Percentiles rank a stretch among this genome's conserved stretches.
phyloP scores from a whole-genome alignment of 2,329 filamentous ascomycete species.

The Alternaria ethzedia region DNA sequence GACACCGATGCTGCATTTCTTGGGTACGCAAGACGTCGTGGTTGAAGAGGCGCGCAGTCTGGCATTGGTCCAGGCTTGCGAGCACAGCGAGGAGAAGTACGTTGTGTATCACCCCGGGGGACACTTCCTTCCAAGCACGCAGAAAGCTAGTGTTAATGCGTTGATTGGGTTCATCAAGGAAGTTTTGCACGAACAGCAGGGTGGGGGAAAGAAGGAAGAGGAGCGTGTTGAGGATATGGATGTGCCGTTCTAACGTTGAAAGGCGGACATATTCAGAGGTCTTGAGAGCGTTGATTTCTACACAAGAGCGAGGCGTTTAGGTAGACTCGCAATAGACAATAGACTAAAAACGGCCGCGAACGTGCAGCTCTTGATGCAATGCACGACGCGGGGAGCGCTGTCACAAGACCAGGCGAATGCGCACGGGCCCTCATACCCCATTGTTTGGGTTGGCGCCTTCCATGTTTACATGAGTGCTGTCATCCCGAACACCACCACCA shows the following conservation, averaged over 20 bases:
- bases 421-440: constrained; percentile 6
- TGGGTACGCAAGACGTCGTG: constrained; percentile 85
- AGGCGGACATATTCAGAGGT: not conserved
- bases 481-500: constrained; percentile 9
- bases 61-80: constrained; percentile 70
- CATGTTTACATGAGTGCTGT: constrained; percentile 15
- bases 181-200: constrained; percentile 51
- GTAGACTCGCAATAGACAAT: not conserved
- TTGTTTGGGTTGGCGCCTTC: constrained; percentile 18
- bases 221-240: constrained; percentile 72
- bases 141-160: constrained; percentile 79
- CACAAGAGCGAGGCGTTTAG: not conserved
- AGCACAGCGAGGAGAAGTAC: constrained; percentile 54
- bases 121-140: constrained; percentile 81
- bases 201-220: constrained; percentile 50
- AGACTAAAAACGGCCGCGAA: not conserved
- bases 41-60: constrained; percentile 79
- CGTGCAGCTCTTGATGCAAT: not conserved
- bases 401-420: constrained; percentile 9
- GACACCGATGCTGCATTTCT: constrained; percentile 80
- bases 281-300: not conserved
- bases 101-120: constrained; percentile 82
- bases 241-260: constrained; percentile 63
- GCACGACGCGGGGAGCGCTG: not conserved
- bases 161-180: constrained; percentile 74